phyloP scores from a whole-genome alignment of 768 basidiomycete species.

The Sporobolomyces pararoseus region DNA sequence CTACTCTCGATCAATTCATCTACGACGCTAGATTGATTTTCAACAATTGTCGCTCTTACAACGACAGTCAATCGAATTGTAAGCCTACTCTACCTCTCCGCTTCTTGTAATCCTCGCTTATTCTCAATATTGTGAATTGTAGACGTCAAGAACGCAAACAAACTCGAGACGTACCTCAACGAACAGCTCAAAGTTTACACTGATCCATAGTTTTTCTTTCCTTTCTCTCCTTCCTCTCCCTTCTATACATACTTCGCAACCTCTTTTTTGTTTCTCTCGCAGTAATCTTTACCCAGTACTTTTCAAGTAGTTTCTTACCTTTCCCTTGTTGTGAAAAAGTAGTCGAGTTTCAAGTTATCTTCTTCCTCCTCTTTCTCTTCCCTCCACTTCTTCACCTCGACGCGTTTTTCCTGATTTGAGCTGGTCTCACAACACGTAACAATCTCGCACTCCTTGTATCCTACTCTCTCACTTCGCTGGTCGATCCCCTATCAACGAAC shows the following conservation, averaged over 20 bases:
- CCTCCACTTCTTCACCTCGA: background rate
- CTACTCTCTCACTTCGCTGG: background rate
- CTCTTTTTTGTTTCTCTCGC: background rate
- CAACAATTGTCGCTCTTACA: slow-evolving; percentile 85
- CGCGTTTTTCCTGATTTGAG: background rate
- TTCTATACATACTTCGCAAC: background rate
- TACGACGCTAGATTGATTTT: slow-evolving; percentile 80
- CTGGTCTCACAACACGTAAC: background rate
- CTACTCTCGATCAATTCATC: slow-evolving; percentile 65
- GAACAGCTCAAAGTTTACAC: slow-evolving; percentile 48
- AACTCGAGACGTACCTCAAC: slow-evolving; percentile 69
- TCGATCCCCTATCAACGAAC: background rate
- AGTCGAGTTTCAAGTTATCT: too few relatives aligned
- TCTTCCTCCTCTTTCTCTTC: background rate
- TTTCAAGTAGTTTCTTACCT: background rate
- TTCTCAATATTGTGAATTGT: slow-evolving; percentile 47
- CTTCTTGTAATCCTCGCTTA: too few relatives aligned
- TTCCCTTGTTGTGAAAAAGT: background rate
- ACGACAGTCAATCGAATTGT: slow-evolving; percentile 50
- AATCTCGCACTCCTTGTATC: background rate
- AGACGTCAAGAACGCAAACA: slow-evolving; percentile 78
- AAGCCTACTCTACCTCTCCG: background rate
- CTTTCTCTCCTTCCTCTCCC: background rate
- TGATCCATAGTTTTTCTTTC: background rate
- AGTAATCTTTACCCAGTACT: background rate